Conservation (phyloP, 805 yeast genomes). For the Ascoidea tarda region DNA sequence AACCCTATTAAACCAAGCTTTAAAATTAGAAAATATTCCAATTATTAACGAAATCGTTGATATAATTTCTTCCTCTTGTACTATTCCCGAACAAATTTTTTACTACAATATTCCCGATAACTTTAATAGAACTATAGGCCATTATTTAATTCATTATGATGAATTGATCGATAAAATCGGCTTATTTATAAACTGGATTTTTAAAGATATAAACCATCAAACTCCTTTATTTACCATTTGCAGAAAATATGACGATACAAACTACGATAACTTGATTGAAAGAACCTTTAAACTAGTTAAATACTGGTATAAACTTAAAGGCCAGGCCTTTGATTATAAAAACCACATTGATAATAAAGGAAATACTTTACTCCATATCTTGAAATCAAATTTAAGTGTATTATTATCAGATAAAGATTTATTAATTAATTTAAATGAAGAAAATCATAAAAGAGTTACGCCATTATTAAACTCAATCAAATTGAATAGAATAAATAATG, state of each 20-base stretch:
- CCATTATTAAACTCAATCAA: constrained; percentile 63
- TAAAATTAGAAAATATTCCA: constrained; percentile 36
- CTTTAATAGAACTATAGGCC: constrained; percentile 52
- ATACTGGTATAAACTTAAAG: constrained; percentile 24
- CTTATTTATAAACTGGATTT: constrained; percentile 49
- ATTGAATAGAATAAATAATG: constrained; percentile 50
- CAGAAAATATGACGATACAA: constrained; percentile 66
- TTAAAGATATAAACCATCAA: constrained; percentile 47
- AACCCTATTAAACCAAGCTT: constrained; percentile 45
- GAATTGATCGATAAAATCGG: constrained; percentile 42
- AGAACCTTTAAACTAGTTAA: constrained; percentile 30
- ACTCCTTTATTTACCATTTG: constrained; percentile 70
- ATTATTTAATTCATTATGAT: constrained; percentile 48
- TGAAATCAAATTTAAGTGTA: constrained; percentile 33
- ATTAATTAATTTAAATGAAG: constrained; percentile 37
- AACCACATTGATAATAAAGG: constrained; percentile 65
- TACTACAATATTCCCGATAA: constrained; percentile 40
- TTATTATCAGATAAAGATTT: constrained; percentile 24
- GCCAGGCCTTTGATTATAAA: constrained; percentile 25
- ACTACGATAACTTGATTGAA: constrained; percentile 36
- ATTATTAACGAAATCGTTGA: constrained; percentile 33
- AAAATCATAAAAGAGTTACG: constrained; percentile 35
- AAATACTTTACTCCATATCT: constrained; percentile 63
- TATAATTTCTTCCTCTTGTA: constrained; percentile 26
- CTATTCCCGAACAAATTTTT: constrained; percentile 27